Percentiles rank a stretch among this genome's conserved stretches.
Conservation (phyloP, 2,329 filamentous ascomycete species). For the Delphinella strobiligena region DNA sequence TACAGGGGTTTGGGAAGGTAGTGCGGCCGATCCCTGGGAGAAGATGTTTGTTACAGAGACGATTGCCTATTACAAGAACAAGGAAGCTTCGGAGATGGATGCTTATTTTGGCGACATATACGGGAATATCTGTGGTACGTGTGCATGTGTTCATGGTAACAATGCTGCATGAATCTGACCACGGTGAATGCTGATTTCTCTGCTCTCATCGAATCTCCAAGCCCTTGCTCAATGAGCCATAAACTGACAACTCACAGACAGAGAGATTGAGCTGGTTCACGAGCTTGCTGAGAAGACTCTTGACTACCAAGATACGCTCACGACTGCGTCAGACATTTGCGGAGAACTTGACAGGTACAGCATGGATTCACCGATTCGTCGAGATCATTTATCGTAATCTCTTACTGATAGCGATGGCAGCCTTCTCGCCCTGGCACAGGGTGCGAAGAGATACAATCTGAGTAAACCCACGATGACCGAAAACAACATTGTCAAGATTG, state of each 20-base stretch:
- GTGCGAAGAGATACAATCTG: conserved; percentile 64
- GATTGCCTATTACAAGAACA: conserved; percentile 76
- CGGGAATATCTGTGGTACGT: conserved; percentile 64
- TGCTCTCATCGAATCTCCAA: no score
- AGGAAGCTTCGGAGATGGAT: conserved; percentile 69
- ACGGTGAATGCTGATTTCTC: no score
- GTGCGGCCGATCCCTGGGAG: conserved; percentile 55
- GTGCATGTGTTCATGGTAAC: no score
- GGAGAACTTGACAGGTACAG: conserved; percentile 69
- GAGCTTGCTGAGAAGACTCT: conserved; percentile 60
- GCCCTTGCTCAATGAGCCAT: not conserved
- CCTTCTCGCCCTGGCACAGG: conserved; percentile 65
- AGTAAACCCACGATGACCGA: conserved; percentile 55
- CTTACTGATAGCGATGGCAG: conserved; percentile 30
- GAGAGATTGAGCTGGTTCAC: conserved; percentile 81
- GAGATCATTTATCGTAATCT: no score
- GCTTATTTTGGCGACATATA: conserved; percentile 73
- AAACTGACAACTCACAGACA: conserved; percentile 39
- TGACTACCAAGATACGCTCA: conserved; percentile 53
- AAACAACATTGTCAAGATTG: conserved; percentile 60
- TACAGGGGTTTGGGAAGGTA: conserved; percentile 50
- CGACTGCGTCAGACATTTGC: conserved; percentile 62
- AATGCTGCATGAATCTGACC: no score
- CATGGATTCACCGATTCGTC: no score
- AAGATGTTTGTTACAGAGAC: conserved; percentile 59